phyloP scores from a whole-genome alignment of 2,329 filamentous ascomycete species.

The Pseudocercospora cruenta region DNA sequence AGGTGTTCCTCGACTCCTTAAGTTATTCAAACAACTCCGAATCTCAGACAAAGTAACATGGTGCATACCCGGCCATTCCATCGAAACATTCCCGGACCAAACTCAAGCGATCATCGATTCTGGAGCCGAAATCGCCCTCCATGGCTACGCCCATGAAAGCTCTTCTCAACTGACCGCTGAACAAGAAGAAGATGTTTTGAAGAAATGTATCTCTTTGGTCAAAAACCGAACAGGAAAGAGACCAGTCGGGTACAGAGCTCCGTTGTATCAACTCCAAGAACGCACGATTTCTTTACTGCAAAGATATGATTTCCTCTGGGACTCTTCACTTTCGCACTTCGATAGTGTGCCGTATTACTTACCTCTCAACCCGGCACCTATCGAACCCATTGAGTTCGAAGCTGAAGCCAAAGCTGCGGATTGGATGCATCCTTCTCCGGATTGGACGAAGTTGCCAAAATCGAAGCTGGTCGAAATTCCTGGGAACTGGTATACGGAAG shows the following conservation, averaged over 20 bases:
- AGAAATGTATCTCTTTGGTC: constrained; percentile 52
- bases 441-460: constrained; percentile 37
- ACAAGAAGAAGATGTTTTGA: constrained; percentile 56
- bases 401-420: constrained; percentile 41
- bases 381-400: constrained; percentile 47
- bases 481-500: constrained; percentile 57
- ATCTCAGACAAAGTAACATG: constrained; percentile 60
- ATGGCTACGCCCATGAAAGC: constrained; percentile 56
- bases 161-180: constrained; percentile 50
- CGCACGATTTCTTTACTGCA: constrained; percentile 54
- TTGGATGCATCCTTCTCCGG: constrained; percentile 52
- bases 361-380: constrained; percentile 44
- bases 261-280: constrained; percentile 56
- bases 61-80: constrained; percentile 64
- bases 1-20: constrained; percentile 60
- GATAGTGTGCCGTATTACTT: constrained; percentile 56
- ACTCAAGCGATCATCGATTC: constrained; percentile 55
- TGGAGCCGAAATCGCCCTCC: constrained; percentile 58
- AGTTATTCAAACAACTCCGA: constrained; percentile 55
- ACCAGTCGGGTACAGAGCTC: constrained; percentile 56
- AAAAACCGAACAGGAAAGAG: constrained; percentile 49
- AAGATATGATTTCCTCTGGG: constrained; percentile 55
- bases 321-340: constrained; percentile 55
- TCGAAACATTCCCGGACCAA: constrained; percentile 60
- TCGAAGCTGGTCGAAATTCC: constrained; percentile 52